phyloP scores from a whole-genome alignment of 2,329 filamentous ascomycete genomes.

The Albifimbria verrucaria region DNA sequence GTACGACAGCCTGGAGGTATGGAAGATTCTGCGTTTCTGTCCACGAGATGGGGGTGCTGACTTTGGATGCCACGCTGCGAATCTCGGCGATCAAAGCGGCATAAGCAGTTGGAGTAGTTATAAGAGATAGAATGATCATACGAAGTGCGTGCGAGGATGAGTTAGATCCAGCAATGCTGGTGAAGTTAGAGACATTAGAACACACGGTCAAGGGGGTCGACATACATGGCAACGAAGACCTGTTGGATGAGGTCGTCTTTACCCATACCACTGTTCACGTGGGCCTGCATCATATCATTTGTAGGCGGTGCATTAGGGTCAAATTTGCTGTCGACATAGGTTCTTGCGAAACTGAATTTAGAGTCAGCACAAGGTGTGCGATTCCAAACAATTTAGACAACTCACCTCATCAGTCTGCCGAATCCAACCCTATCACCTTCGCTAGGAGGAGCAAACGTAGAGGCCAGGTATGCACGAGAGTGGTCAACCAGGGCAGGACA shows the following conservation, averaged over 20 bases:
- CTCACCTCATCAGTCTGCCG: slow-evolving; percentile 35
- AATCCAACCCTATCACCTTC: slow-evolving; percentile 35
- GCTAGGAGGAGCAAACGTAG: slow-evolving; percentile 30
- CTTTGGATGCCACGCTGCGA: slow-evolving; percentile 31
- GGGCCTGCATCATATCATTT: slow-evolving; percentile 37
- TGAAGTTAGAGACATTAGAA: too few species aligned
- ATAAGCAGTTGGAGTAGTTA: slow-evolving; percentile 42
- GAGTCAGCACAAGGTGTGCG: rapidly evolving
- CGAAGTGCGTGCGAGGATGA: slow-evolving; percentile 54
- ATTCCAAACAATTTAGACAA: neutral
- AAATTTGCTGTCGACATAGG: slow-evolving; percentile 17
- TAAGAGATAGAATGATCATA: slow-evolving; percentile 47
- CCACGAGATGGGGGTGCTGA: slow-evolving; percentile 40
- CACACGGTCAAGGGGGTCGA: neutral
- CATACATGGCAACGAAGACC: slow-evolving; percentile 36
- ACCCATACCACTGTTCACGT: slow-evolving; percentile 33
- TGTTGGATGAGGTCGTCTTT: slow-evolving; percentile 34
- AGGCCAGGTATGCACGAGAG: slow-evolving; percentile 32
- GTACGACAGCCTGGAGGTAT: slow-evolving; percentile 56
- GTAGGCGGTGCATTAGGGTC: slow-evolving; percentile 13
- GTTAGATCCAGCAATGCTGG: slow-evolving; percentile 58
- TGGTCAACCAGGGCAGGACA: slow-evolving; percentile 32
- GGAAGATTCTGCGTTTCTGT: slow-evolving; percentile 43
- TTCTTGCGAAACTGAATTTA: slow-evolving; percentile 11
- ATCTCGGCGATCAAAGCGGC: slow-evolving; percentile 40